Evolutionary conservation across 139 green algal genomes (phyloP).

Genomic region (Ettlia oleoabundans): DNA sequence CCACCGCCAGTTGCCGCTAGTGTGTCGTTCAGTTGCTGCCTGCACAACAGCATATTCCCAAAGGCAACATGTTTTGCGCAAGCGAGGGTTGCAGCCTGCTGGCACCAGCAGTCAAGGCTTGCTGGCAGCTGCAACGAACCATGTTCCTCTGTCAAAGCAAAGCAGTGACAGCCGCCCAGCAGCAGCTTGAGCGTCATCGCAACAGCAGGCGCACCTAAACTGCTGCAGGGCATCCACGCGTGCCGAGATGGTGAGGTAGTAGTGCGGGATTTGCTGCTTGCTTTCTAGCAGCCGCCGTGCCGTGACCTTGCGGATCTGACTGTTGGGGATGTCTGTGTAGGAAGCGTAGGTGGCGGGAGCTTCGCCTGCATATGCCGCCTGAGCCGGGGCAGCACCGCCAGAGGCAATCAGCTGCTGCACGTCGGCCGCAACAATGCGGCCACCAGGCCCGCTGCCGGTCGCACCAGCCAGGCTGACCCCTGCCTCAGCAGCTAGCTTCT

Average conservation of each 20-base stretch:
- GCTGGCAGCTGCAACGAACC: background rate
- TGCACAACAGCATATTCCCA: background rate
- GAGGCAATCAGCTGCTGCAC: constrained; percentile 66
- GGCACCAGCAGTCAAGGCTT: too few relatives aligned
- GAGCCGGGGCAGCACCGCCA: constrained; percentile 44
- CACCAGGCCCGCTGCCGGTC: constrained; percentile 69
- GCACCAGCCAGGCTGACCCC: constrained; percentile 69
- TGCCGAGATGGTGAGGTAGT: constrained; percentile 92
- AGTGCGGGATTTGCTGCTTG: constrained; percentile 97
- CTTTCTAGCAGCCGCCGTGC: constrained; percentile 89
- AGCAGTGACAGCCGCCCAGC: too few relatives aligned
- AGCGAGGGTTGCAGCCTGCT: background rate
- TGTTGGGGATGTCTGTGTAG: constrained; percentile 79
- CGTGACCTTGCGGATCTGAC: constrained; percentile 87
- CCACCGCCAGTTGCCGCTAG: constrained; percentile 48
- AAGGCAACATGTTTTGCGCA: background rate
- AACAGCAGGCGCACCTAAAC: background rate
- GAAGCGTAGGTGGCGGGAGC: constrained; percentile 1
- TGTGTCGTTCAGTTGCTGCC: constrained; percentile 69
- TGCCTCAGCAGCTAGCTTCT: constrained; percentile 76
- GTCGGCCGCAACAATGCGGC: constrained; percentile 84
- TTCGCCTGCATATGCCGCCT: background rate
- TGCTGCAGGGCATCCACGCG: constrained; percentile 37
- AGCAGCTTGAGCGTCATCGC: background rate
- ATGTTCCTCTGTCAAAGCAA: too few relatives aligned